Evolutionary conservation across 768 basidiomycete species (phyloP), one percentile per base, ranked within the genome.

Genomic region (Tricholoma bakamatsutake): DNA sequence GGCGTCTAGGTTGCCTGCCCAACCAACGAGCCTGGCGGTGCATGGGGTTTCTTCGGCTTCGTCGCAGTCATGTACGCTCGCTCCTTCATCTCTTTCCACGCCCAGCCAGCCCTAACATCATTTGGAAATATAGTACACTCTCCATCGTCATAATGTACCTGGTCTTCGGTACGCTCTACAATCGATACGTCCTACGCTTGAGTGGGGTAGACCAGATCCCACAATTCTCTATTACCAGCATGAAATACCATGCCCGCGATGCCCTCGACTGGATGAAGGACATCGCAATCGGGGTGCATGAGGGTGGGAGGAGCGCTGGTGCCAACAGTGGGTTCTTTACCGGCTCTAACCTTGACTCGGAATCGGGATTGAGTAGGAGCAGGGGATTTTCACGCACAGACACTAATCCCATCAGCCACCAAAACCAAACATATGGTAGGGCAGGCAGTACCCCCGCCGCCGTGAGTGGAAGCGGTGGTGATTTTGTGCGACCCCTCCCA

Each of bases 181-280:
- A 90, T 66, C 84, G 85, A 57, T 88, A 80, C 65, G 84, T 87
- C 50, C 84, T 93, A 9, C 77, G 80, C 55, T 80, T 84, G 27
- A 79, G 80, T 15, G 90, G 92, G 1, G 73, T 81, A 53, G 86
- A 90, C 60, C 85, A 87, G 64, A 74, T 93, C 34, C 90, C 90
- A 11, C 81, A 80, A 56, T 82, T 86, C 62, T 76, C 79, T 8
- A 43, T 79, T n/a, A 73, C 78, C 50, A 71, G 76, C 61, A 76
- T 79, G 76, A 69, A 67, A 58, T 80, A 82, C 58, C 79, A 80
- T 61, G 69, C 65, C 9, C 57, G 59, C 17, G 76, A 80, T 62
- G 76, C 73, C 0, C 48, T 68, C 33, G 77, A 78, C 53, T 79
- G 77, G 76, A 60, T 72, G 48, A 72, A 70, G 56, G 75, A 77